These are phyloP conservation scores for Aspergillus sparsus DNA, from an alignment of 495 filamentous ascomycete genomes.

Conservation along the genomic window DNA sequence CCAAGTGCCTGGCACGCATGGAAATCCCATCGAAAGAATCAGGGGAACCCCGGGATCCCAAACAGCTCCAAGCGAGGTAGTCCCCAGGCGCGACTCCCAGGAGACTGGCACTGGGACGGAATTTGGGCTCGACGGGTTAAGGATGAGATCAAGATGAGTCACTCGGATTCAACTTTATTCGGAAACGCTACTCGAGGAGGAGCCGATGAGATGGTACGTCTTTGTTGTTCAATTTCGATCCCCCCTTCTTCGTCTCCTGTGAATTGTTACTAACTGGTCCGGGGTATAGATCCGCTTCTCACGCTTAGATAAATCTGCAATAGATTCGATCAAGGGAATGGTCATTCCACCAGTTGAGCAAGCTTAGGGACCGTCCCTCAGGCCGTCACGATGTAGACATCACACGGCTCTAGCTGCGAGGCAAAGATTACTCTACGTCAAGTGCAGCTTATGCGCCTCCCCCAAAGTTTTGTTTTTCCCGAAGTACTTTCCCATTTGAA, in stretches of 20 bases:
- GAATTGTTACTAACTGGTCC: constrained; percentile 8
- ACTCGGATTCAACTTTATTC: constrained; percentile 75
- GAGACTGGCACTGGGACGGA: constrained; percentile 94
- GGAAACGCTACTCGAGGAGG: constrained; percentile 57
- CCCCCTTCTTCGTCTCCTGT: too few relatives aligned
- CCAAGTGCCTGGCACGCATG: constrained; percentile 89
- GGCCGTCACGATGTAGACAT: too few relatives aligned
- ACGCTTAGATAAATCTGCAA: constrained; percentile 60
- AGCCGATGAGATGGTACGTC: constrained; percentile 67
- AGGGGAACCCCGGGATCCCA: constrained; percentile 9
- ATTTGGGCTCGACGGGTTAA: constrained; percentile 87
- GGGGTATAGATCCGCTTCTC: constrained; percentile 65
- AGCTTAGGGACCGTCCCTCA: constrained; percentile 24
- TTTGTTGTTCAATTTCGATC: background rate
- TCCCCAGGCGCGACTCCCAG: constrained; percentile 58
- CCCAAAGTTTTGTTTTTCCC: too few relatives aligned
- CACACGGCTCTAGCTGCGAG: too few relatives aligned
- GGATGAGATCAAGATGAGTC: constrained; percentile 71
- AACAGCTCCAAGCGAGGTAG: constrained; percentile 33
- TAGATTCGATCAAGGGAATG: constrained; percentile 60
- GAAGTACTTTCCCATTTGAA: too few relatives aligned
- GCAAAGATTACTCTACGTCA: too few relatives aligned
- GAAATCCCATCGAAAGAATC: constrained; percentile 62
- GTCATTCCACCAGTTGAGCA: constrained; percentile 54
- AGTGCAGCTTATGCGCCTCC: too few relatives aligned